Conservation (phyloP, 2,329 filamentous ascomycete genomes). For the Aspergillus quadrilineatus region DNA sequence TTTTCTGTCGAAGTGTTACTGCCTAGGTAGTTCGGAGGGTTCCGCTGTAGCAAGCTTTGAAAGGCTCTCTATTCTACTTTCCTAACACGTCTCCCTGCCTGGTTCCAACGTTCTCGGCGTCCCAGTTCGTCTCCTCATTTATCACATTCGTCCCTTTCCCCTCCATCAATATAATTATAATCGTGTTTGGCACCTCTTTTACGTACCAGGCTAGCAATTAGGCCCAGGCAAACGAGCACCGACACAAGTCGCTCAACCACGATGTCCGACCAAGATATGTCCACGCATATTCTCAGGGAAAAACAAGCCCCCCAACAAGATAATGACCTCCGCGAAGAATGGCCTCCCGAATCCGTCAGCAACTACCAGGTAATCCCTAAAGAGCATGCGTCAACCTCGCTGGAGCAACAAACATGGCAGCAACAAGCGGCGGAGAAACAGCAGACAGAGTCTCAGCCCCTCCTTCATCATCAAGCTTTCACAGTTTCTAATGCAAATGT, state of each 20-base stretch:
- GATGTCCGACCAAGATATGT: conserved; percentile 2
- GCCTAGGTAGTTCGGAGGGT: too few relatives aligned
- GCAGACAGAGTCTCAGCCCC: background rate
- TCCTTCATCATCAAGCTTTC: background rate
- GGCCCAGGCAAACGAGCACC: background rate
- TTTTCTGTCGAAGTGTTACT: too few relatives aligned
- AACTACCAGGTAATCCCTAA: conserved; percentile 1
- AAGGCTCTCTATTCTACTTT: background rate
- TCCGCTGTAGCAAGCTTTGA: background rate
- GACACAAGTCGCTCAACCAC: background rate
- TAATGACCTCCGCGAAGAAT: conserved; percentile 16
- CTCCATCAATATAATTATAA: too few relatives aligned
- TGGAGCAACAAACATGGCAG: background rate
- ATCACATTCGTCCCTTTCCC: background rate
- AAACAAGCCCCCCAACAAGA: conserved; percentile 15
- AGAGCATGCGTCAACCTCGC: background rate
- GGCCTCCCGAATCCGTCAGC: conserved; percentile 16
- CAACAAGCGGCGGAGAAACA: background rate
- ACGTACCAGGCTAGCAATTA: background rate
- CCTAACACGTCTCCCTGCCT: background rate
- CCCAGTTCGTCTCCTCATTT: background rate
- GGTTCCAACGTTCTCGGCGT: background rate
- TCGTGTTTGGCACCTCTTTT: background rate
- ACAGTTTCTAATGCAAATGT: background rate
- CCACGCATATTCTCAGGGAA: conserved; percentile 14